Percentiles rank a stretch among this genome's conserved stretches.
Evolutionary conservation across 176 grass and related monocot genomes (phyloP).

Genomic region (Carex cristatella): DNA sequence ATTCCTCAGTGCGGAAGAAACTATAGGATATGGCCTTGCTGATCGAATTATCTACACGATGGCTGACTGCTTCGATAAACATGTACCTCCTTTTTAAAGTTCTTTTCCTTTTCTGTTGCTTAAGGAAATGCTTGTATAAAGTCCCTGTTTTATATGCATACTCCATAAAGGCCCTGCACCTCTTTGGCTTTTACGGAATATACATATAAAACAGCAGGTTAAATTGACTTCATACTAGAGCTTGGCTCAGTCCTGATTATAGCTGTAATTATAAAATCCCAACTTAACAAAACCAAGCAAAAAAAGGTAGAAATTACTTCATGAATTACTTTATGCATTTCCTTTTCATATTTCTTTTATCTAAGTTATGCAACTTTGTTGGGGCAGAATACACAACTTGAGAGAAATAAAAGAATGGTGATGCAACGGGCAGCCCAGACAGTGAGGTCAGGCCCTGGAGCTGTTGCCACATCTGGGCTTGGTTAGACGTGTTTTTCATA

Average conservation of each 20-base stretch:
- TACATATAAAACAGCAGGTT: too few relatives aligned
- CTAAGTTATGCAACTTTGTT: background rate
- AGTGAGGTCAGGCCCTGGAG: background rate
- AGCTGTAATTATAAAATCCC: background rate
- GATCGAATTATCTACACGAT: constrained; percentile 60
- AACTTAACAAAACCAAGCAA: background rate
- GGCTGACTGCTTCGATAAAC: constrained; percentile 51
- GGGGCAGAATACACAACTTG: background rate
- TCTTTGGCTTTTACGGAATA: too few relatives aligned
- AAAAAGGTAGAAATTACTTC: background rate
- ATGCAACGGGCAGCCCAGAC: background rate
- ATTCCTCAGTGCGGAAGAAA: constrained; percentile 67
- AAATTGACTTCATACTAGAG: background rate
- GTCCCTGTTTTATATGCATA: background rate
- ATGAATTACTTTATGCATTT: background rate
- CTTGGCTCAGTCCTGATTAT: background rate
- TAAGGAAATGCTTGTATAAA: background rate
- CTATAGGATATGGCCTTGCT: constrained; percentile 80
- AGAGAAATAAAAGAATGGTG: background rate
- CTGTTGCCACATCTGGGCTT: background rate
- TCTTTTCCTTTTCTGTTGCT: background rate
- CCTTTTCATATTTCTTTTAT: constrained; percentile 10
- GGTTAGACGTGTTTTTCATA: background rate
- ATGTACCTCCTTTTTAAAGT: constrained; percentile 22
- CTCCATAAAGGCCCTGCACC: background rate